Conservation (phyloP, 345 rosid genomes). For the Sonneratia caseolaris region DNA sequence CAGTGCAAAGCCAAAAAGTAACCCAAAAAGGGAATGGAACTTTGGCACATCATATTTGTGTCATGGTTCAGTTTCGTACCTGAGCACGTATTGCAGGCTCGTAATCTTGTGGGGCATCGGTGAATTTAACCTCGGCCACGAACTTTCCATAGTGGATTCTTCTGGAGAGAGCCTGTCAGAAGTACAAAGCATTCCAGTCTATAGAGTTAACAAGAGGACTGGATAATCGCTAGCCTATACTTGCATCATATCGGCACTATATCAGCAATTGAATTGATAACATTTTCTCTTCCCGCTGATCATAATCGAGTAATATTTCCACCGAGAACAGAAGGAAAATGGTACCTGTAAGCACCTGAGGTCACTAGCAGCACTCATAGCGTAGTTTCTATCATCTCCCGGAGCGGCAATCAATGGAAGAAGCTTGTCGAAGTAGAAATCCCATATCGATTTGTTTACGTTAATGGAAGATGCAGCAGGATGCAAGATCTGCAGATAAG, state of each 20-base stretch:
- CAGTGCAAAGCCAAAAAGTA: neutral
- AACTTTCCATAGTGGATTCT: slow-evolving; percentile 83
- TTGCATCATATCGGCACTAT: no score
- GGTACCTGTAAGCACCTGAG: slow-evolving; percentile 64
- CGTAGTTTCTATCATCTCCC: slow-evolving; percentile 83
- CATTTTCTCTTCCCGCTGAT: neutral
- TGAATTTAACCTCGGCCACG: slow-evolving; percentile 84
- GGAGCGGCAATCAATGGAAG: slow-evolving; percentile 58
- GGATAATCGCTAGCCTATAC: no score
- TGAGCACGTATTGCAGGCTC: slow-evolving; percentile 58
- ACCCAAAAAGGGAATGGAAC: neutral
- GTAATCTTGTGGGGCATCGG: slow-evolving; percentile 53
- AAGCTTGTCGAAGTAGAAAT: slow-evolving; percentile 46
- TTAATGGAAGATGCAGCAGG: slow-evolving; percentile 49
- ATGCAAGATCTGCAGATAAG: slow-evolving; percentile 39
- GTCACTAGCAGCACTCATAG: slow-evolving; percentile 57
- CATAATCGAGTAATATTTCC: neutral
- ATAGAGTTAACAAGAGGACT: neutral
- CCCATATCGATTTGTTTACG: slow-evolving; percentile 58
- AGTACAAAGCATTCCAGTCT: neutral
- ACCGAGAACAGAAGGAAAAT: neutral
- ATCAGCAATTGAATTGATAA: no score
- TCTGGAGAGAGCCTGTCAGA: slow-evolving; percentile 62
- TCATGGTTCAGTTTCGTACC: slow-evolving; percentile 24
- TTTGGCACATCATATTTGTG: neutral